Base-by-base conservation (phyloP, 495 filamentous ascomycete genomes). In the Penicillium steckii region DNA sequence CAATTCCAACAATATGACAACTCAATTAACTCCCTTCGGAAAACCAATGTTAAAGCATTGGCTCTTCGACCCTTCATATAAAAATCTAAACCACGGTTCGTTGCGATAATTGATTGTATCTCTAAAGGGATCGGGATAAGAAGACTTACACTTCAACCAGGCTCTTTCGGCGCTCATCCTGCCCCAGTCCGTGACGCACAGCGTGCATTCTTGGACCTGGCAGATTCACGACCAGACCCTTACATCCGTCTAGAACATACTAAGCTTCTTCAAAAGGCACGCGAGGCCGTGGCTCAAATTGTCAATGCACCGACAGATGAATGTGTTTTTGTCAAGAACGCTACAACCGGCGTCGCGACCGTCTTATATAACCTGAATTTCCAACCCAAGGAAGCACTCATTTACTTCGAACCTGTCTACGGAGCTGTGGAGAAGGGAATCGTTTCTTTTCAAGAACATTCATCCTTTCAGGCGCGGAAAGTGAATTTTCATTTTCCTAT, bases 71-170 rank as follows among this genome's bases (percentile, higher is more conserved):
- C 78, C 81, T 0, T 65, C 71, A 3, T 91, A 81, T 62, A 79
- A 76, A 21, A 90, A 91, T 56, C 72, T 96, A 55, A 96, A 96
- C 69, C 88, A 96, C 56, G 92, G 90, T 91, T 67, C 49, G 66
- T 35, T n/a, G n/a, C n/a, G n/a, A 44, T 5, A 6, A 37, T 15
- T 15, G 0, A 17, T 17, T 17, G 6, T 15, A 19, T 37, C 18
- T 17, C 33, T n/a, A 17, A 37, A 17, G n/a, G 10, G n/a, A 19
- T 27, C 26, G 26, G 10, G 26, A 10, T 5, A 27, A 27, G 10
- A 10, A 27, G 10, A 32, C 9, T 33, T 41, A 49, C 42, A 15
- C 3, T 19, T 30, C 38, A 46, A 23, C 18, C 49, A 87, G 89
- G 90, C 48, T 91, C 91, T 19, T 96, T 87, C 67, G 91, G 91